A percentile compares a stretch with the other conserved stretches of the same genome.
Conservation (phyloP, 176 grass and related monocot species). For the Sorghum bicolor region DNA sequence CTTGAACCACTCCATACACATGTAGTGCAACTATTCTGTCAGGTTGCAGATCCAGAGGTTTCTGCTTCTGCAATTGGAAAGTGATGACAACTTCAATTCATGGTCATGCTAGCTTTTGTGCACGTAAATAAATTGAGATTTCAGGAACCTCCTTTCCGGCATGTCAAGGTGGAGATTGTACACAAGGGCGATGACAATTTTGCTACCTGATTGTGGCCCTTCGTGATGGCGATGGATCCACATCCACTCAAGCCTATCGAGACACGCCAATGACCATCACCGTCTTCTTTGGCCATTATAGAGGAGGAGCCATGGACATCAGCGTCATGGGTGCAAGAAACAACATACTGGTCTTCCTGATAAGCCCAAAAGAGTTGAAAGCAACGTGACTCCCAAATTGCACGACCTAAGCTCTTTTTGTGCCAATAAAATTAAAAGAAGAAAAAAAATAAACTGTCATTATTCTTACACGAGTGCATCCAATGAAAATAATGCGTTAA, state of each 20-base stretch:
- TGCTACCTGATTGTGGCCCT: slow-evolving; percentile 3
- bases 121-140: not conserved
- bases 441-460: not conserved
- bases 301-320: not conserved
- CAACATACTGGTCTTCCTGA: slow-evolving; percentile 17
- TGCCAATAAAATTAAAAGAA: not conserved
- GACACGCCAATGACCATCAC: not conserved
- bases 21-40: not conserved
- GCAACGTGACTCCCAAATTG: not conserved
- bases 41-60: no score
- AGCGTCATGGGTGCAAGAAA: slow-evolving; percentile 3
- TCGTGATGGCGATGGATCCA: not conserved
- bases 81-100: not conserved
- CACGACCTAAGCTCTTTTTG: not conserved
- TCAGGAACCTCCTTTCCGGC: not conserved
- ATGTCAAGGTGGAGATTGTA: not conserved
- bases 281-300: slow-evolving; percentile 4
- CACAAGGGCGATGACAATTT: slow-evolving; percentile 4
- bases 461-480: not conserved
- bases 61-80: not conserved
- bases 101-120: not conserved
- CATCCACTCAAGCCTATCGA: not conserved
- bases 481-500: not conserved
- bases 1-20: no score
- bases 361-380: not conserved